These are phyloP conservation scores for Pholiota molesta DNA, from an alignment of 768 basidiomycete species.

Conservation along the genomic window DNA sequence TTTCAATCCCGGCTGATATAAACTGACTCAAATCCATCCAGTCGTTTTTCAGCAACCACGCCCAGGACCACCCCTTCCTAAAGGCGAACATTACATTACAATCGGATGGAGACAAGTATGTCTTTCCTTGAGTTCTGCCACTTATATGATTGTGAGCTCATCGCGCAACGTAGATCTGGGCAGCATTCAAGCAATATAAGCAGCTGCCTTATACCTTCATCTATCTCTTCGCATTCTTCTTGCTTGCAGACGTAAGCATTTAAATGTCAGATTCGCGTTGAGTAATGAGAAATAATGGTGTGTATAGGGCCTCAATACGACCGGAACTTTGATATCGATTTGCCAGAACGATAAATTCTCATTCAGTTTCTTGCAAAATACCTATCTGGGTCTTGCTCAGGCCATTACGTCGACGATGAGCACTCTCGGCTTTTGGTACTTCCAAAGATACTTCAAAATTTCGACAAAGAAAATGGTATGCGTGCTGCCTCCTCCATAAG, in stretches of 20 bases:
- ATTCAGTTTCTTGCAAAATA: slow-evolving; percentile 83
- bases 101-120: slow-evolving; percentile 87
- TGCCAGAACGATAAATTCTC: slow-evolving; percentile 81
- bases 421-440: slow-evolving; percentile 82
- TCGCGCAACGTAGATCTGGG: slow-evolving; percentile 63
- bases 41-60: slow-evolving; percentile 87
- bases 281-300: background rate
- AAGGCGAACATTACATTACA: slow-evolving; percentile 74
- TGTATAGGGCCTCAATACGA: slow-evolving; percentile 76
- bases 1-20: no score
- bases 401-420: slow-evolving; percentile 75
- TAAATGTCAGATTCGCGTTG: background rate
- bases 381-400: slow-evolving; percentile 76
- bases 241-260: slow-evolving; percentile 70
- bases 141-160: background rate
- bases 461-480: slow-evolving; percentile 80
- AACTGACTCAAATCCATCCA: slow-evolving; percentile 26
- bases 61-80: slow-evolving; percentile 78
- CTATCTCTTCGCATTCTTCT: slow-evolving; percentile 76
- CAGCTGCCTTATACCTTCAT: slow-evolving; percentile 81
- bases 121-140: slow-evolving; percentile 3
- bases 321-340: slow-evolving; percentile 72
- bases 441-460: slow-evolving; percentile 79
- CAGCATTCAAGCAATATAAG: slow-evolving; percentile 73
- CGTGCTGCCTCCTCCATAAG: background rate